Percentiles rank a stretch among this genome's conserved stretches.
Conservation (phyloP, 805 yeast genomes). For the Komagataella kurtzmanii region DNA sequence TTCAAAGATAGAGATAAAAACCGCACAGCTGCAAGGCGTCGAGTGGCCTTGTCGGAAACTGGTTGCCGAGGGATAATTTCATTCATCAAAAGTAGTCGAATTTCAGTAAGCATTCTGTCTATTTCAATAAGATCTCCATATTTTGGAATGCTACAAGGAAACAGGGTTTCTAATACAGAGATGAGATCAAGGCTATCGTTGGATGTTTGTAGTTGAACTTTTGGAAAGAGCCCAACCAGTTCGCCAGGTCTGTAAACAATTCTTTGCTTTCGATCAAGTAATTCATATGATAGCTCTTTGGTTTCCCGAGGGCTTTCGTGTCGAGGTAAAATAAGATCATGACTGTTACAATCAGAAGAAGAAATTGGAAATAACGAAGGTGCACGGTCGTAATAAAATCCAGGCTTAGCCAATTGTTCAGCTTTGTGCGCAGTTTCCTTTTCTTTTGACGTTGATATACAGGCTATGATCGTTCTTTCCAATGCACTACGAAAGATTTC, state of each 20-base stretch:
- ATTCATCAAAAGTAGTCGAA: conserved; percentile 9
- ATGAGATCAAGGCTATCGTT: conserved; percentile 5
- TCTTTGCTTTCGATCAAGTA: neutral
- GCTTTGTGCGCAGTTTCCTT: neutral
- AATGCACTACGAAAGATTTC: neutral
- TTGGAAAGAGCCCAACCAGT: conserved; percentile 8
- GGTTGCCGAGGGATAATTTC: conserved; percentile 1
- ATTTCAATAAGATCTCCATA: conserved; percentile 5
- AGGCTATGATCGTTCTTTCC: neutral
- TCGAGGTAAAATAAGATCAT: neutral
- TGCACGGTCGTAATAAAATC: neutral
- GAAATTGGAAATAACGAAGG: neutral
- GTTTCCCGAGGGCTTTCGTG: neutral
- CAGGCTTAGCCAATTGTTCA: neutral
- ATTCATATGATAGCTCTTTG: neutral
- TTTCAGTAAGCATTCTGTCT: conserved; percentile 10
- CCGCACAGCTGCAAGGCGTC: conserved; percentile 14
- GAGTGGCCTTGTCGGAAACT: conserved; percentile 11
- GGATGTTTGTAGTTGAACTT: conserved; percentile 5
- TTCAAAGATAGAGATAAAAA: conserved; percentile 21
- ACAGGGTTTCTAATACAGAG: conserved; percentile 9
- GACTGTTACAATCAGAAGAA: neutral
- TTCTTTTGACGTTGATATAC: neutral
- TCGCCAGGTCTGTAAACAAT: conserved; percentile 7
- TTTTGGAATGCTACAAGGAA: conserved; percentile 6